Percentiles rank a stretch among this genome's conserved stretches.
Evolutionary conservation across 1,284 basidiomycete species (phyloP).

Genomic region (Malassezia nana): DNA sequence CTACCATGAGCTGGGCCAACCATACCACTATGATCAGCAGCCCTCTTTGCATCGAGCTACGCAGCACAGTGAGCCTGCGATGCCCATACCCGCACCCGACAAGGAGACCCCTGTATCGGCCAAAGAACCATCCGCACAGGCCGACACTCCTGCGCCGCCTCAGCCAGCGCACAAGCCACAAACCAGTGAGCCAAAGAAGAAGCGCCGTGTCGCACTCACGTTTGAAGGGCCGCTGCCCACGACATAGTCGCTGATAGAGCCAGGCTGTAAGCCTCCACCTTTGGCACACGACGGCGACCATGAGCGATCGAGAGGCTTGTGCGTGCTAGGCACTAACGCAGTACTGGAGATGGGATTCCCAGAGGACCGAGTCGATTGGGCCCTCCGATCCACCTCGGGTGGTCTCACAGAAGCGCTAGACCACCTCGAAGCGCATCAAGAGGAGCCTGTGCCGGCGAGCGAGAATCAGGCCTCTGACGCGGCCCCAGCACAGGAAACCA

Average conservation of each 20-base stretch:
- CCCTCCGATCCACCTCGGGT: conserved; percentile 30
- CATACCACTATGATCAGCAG: conserved; percentile 30
- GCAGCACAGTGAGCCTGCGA: not conserved
- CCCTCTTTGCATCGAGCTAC: conserved; percentile 21
- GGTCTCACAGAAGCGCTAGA: conserved; percentile 43
- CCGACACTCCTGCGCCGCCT: conserved; percentile 38
- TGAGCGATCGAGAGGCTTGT: conserved; percentile 15
- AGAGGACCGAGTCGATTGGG: conserved; percentile 42
- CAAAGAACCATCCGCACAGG: conserved; percentile 31
- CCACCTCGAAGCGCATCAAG: conserved; percentile 42
- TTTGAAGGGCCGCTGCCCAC: conserved; percentile 45
- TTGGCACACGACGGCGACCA: not conserved
- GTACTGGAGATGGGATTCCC: conserved; percentile 46
- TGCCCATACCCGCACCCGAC: not conserved
- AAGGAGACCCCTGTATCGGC: not conserved
- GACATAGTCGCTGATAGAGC: conserved; percentile 3
- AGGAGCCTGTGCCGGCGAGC: conserved; percentile 27
- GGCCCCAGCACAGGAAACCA: conserved; percentile 25
- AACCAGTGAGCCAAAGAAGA: conserved; percentile 67
- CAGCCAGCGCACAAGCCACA: not conserved
- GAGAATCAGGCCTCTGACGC: conserved; percentile 7
- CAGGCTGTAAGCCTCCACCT: not conserved
- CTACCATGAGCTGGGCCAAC: conserved; percentile 75
- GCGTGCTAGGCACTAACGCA: conserved; percentile 4
- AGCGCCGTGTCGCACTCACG: conserved; percentile 70